Evolutionary conservation across 306 rosid genomes (phyloP), one percentile per base, ranked within the genome.

Genomic region (Castanea mollissima): DNA sequence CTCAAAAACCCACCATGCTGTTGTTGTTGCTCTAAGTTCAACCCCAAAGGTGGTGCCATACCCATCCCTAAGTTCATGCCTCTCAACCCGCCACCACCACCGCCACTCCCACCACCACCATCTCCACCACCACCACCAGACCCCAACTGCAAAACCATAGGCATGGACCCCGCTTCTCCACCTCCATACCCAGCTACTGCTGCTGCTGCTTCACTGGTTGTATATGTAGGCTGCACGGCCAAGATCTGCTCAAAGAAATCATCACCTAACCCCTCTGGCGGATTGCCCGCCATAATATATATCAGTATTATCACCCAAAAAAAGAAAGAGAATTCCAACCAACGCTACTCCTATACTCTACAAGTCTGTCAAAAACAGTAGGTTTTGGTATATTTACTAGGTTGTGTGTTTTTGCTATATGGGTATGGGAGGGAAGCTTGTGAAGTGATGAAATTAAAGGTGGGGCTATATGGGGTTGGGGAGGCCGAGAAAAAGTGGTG

Each of bases 181-280:
- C 83, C 84, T 31, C 83, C 85, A 38, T 82, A 82, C 31, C 77
- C 87, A 35, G 74, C 80, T 58, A 73, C 79, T 4, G 0, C 23
- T 23, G 55, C 84, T 3, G 67, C 52, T 3, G 59, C 80, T 4
- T 81, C 88, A 6, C 76, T 71, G 21, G 52, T 82, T 65, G 75
- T 34, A 27, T 86, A 86, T 2, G 79, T 4, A 8, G 89, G 82
- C 9, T 92, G 94, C 64, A 82, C 98, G 0, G 94, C 87, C 54
- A 93, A 56, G 83, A 96, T 96, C 97, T 96, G 94, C 83, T 93
- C 98, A 23, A 93, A 85, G 84, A 93, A 93, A 87, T 93, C 98
- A 54, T 96, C 99, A 1, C 93, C 93, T 41, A 93, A 85, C 9
- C 97, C 93, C 83, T 91, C 94, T 14, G 92, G 86, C 16, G 87